Evolutionary conservation across 306 rosid species (phyloP), one percentile per base, ranked within the genome.

Genomic region (Cicer cuneatum): DNA sequence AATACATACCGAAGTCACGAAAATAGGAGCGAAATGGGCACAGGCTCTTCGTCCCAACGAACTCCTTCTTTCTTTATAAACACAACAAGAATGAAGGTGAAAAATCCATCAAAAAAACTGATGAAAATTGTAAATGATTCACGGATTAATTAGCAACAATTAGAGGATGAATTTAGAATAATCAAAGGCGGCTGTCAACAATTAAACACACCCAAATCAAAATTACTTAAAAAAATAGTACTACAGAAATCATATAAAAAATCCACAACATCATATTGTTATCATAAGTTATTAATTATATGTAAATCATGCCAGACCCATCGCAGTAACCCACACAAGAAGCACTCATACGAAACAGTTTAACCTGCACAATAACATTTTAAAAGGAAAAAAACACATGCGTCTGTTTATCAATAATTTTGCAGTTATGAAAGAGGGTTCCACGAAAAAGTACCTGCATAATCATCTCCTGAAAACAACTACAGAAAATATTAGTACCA

Each of bases 391-490:
- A 35, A 38, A 35, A 42, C 12, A 9, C 62, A 21, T 43, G 45
- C 11, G 29, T 33, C 63, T 29, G 15, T 47, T 12, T 63, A 53
- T 57, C 15, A 52, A 53, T 41, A 35, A 13, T 48, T 29, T 29
- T 3, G 35, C 35, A 54, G 14, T 24, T n/a, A 18, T 71, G 39
- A 58, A 14, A 12, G 54, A 65, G 10, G 56, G 9, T 58, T 40
- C 70, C 2, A 53, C 79, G 67, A 78, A 71, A 73, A 47, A 60
- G 61, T 76, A 92, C 99, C 98, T 94, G 97, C 79, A 90, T 13
- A 64, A 92, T 72, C 90, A 94, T 77, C 85, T 92, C 90, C 82
- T 85, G 91, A 78, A 92, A 83, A 75, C 86, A 88, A 76, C 78
- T 57, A 35, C 83, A 54, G 78, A 90, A 90, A 14, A 92, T 60